These are phyloP conservation scores for Infundibulicybe gibba DNA, from an alignment of 768 basidiomycete genomes.

Conservation along the genomic window DNA sequence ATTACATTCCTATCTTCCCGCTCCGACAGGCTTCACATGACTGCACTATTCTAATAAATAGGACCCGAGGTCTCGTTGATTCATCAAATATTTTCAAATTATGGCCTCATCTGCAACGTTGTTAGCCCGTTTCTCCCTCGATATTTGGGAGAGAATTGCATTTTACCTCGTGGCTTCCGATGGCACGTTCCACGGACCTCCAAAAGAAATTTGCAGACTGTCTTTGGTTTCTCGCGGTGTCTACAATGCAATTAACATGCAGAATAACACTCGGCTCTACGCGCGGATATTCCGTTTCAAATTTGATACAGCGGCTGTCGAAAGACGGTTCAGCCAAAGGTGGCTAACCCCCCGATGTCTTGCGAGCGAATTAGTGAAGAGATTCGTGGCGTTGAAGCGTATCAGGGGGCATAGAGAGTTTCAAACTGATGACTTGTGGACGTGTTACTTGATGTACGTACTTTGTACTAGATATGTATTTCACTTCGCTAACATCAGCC, in stretches of 20 bases:
- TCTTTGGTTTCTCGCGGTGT: conserved; percentile 33
- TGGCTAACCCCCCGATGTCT: conserved; percentile 34
- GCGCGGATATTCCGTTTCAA: conserved; percentile 40
- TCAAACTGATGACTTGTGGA: conserved; percentile 45
- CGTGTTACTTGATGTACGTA: conserved; percentile 43
- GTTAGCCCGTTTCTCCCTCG: conserved; percentile 16
- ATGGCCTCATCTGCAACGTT: conserved; percentile 11
- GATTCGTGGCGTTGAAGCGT: conserved; percentile 35
- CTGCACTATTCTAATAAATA: neutral
- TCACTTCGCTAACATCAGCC: neutral
- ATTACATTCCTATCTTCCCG: conserved; percentile 6
- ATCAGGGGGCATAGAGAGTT: conserved; percentile 26
- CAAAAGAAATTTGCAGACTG: conserved; percentile 31
- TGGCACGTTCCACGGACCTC: conserved; percentile 40
- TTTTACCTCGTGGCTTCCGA: conserved; percentile 28
- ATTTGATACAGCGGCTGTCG: conserved; percentile 37
- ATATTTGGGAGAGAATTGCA: conserved; percentile 39
- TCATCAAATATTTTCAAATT: conserved; percentile 1
- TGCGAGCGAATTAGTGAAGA: conserved; percentile 39
- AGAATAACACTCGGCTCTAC: conserved; percentile 34
- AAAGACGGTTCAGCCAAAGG: conserved; percentile 30
- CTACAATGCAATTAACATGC: conserved; percentile 27
- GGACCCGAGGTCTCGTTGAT: neutral
- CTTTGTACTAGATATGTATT: neutral
- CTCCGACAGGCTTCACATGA: conserved; percentile 6